phyloP scores from a whole-genome alignment of 148 eudicot species.

The Heliosperma pusillum region DNA sequence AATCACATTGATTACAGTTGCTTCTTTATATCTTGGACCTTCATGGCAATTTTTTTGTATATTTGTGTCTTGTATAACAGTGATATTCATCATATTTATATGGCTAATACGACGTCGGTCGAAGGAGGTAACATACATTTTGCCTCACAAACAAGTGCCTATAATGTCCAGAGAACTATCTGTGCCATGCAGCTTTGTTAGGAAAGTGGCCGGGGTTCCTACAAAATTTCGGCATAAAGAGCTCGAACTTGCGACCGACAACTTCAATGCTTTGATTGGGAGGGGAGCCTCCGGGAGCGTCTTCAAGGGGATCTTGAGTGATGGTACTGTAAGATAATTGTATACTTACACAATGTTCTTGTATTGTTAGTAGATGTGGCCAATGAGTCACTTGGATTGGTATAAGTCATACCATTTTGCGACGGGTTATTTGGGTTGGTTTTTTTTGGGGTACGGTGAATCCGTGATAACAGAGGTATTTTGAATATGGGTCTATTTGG shows the following conservation, averaged over 20 bases:
- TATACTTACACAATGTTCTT: background rate
- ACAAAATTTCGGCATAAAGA: constrained; percentile 55
- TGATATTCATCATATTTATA: constrained; percentile 41
- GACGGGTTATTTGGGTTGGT: too few species aligned
- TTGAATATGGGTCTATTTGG: too few species aligned
- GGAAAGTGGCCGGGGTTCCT: constrained; percentile 82
- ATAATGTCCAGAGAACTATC: constrained; percentile 31
- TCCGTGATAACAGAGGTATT: too few species aligned
- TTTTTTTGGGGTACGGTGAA: too few species aligned
- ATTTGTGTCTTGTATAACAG: constrained; percentile 37
- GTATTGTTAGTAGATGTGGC: background rate
- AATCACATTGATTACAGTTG: constrained; percentile 38
- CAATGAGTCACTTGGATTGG: too few species aligned
- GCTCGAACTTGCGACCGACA: constrained; percentile 72
- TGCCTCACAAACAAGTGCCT: constrained; percentile 21
- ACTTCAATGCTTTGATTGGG: constrained; percentile 51
- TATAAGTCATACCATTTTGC: too few species aligned
- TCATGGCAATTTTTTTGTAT: constrained; percentile 48
- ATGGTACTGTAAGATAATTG: constrained; percentile 33
- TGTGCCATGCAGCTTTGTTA: constrained; percentile 54
- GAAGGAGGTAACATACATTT: constrained; percentile 21
- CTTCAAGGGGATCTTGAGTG: constrained; percentile 57
- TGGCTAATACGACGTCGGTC: constrained; percentile 32
- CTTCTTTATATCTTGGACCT: constrained; percentile 42
- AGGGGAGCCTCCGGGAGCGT: constrained; percentile 70